A percentile compares a stretch with the other conserved stretches of the same genome.
Evolutionary conservation across 352 stramenopile species (phyloP).

Genomic region (Phytophthora fragariaefolia): DNA sequence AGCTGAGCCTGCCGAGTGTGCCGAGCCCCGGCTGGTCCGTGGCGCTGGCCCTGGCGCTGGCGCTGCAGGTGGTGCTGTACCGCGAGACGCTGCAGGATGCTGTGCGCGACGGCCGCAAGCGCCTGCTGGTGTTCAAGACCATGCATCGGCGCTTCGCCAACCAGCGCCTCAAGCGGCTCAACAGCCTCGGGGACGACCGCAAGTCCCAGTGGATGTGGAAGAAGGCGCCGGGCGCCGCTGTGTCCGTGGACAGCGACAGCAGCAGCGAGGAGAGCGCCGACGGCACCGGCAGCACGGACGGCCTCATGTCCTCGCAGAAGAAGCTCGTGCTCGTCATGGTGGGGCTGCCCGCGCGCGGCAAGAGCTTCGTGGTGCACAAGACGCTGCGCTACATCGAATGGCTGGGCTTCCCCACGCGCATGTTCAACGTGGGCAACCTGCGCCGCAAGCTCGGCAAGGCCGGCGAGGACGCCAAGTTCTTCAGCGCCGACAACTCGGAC

Average conservation of each 20-base stretch:
- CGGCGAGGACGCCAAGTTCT: conserved; percentile 89
- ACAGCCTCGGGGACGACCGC: conserved; percentile 63
- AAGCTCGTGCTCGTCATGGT: conserved; percentile 95
- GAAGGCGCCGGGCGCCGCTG: conserved; percentile 26
- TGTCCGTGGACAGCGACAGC: conserved; percentile 43
- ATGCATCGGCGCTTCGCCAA: conserved; percentile 83
- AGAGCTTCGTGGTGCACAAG: conserved; percentile 96
- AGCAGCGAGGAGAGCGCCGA: conserved; percentile 42
- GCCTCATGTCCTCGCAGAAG: conserved; percentile 78
- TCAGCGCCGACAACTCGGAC: conserved; percentile 89
- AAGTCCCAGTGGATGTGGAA: conserved; percentile 85
- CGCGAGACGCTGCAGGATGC: conserved; percentile 53
- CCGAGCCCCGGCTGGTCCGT: conserved; percentile 34
- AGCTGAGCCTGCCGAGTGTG: conserved; percentile 40
- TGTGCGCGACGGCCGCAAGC: conserved; percentile 54
- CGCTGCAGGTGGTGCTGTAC: conserved; percentile 59
- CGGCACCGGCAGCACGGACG: conserved; percentile 37
- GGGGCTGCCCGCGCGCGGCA: conserved; percentile 93
- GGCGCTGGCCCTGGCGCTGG: conserved; percentile 40
- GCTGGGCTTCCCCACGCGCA: conserved; percentile 89
- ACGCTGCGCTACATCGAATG: conserved; percentile 94
- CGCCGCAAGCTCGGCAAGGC: conserved; percentile 80
- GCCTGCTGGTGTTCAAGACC: conserved; percentile 68
- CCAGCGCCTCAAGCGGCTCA: conserved; percentile 74
- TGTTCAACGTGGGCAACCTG: conserved; percentile 97